Percentiles rank a stretch among this genome's conserved stretches.
These are phyloP conservation scores for Podaxis mareebaensis DNA, from an alignment of 768 basidiomycete species.

Conservation along the genomic window DNA sequence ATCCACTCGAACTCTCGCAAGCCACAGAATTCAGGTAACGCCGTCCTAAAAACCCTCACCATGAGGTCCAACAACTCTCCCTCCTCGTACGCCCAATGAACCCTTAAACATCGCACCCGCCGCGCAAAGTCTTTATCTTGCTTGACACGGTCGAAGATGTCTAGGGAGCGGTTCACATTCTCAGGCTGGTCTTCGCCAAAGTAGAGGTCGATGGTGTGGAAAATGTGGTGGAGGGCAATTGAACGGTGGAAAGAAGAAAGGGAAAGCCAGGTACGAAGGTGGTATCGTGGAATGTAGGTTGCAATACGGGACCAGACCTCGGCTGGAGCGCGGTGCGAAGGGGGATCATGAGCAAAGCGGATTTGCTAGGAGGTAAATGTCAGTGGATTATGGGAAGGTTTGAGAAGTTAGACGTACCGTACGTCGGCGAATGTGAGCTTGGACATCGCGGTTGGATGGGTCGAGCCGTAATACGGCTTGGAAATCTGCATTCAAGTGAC, in stretches of 20 bases:
- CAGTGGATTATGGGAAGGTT: not conserved
- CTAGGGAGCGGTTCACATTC: constrained; percentile 58
- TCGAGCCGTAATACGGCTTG: constrained; percentile 60
- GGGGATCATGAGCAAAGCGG: constrained; percentile 53
- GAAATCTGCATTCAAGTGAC: constrained; percentile 44
- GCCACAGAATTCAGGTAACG: constrained; percentile 62
- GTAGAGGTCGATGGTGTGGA: constrained; percentile 67
- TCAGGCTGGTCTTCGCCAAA: constrained; percentile 62
- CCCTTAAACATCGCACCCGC: constrained; percentile 54
- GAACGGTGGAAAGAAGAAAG: constrained; percentile 64
- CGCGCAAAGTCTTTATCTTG: constrained; percentile 60
- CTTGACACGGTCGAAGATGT: constrained; percentile 69
- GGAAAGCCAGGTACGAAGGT: constrained; percentile 70
- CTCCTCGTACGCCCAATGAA: constrained; percentile 73
- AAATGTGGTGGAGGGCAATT: constrained; percentile 64
- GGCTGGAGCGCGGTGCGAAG: constrained; percentile 59
- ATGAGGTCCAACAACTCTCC: constrained; percentile 67
- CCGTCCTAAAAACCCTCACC: constrained; percentile 61
- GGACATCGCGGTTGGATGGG: constrained; percentile 56
- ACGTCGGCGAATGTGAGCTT: constrained; percentile 48
- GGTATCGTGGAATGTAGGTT: constrained; percentile 58
- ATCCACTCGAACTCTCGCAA: constrained; percentile 73
- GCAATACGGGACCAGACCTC: constrained; percentile 75
- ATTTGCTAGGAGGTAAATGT: constrained; percentile 36
- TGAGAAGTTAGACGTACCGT: constrained; percentile 35